phyloP scores from a whole-genome alignment of 2,329 filamentous ascomycete species.

The Aspergillus novofumigatus region DNA sequence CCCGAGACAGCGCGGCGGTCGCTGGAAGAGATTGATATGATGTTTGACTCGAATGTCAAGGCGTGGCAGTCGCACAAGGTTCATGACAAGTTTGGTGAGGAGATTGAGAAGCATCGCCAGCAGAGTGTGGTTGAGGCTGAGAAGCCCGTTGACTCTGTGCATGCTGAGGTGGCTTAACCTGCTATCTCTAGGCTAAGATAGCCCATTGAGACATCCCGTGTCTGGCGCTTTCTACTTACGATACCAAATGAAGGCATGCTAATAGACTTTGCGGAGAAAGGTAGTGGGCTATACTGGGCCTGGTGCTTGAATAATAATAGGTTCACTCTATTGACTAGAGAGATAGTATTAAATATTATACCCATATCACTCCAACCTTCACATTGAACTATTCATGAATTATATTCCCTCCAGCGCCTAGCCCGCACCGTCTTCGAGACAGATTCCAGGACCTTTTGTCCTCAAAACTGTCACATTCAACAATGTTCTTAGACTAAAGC shows the following conservation, averaged over 20 bases:
- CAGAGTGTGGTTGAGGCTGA: slow-evolving; percentile 11
- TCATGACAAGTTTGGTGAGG: slow-evolving; percentile 20
- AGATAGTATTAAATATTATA: background rate
- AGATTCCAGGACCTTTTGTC: background rate
- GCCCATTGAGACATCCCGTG: no score
- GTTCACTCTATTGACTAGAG: background rate
- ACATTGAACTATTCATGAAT: no score
- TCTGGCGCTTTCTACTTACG: no score
- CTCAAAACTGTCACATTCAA: background rate
- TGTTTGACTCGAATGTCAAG: slow-evolving; percentile 50
- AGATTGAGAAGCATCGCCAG: slow-evolving; percentile 20
- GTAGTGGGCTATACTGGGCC: no score
- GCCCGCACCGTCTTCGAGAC: background rate
- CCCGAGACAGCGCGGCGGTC: slow-evolving; percentile 68
- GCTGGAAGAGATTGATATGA: slow-evolving; percentile 70
- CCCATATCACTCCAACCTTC: background rate
- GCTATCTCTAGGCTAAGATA: background rate
- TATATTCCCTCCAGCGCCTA: background rate
- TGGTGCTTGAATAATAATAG: background rate
- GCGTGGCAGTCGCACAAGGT: slow-evolving; percentile 28
- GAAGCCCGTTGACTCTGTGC: slow-evolving; percentile 6
- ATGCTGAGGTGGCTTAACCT: slow-evolving; percentile 12
- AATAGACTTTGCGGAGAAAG: no score
- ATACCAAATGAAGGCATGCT: no score
- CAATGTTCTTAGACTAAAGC: background rate